These are phyloP conservation scores for Pezicula rhizophila DNA, from an alignment of 2,329 filamentous ascomycete species.

Conservation along the genomic window DNA sequence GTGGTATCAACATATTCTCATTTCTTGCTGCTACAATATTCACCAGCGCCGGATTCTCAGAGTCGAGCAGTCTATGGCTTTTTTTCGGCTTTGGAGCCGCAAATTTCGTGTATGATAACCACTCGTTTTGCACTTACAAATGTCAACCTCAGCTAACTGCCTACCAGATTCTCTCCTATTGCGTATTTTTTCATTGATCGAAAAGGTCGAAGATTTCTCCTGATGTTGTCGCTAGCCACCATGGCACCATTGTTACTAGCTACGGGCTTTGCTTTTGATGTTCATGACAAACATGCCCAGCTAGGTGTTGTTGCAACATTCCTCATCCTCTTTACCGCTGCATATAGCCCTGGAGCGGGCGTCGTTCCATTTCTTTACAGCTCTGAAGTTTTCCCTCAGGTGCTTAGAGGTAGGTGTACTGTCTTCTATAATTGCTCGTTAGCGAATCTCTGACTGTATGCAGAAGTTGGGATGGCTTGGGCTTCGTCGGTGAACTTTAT, in stretches of 20 bases:
- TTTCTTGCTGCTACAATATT: conserved; percentile 43
- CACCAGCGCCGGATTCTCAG: conserved; percentile 32
- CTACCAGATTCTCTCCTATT: conserved; percentile 43
- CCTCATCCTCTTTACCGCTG: background rate
- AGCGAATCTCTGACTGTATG: conserved; percentile 33
- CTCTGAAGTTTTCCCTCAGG: background rate
- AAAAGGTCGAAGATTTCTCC: conserved; percentile 52
- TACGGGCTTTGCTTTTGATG: conserved; percentile 52
- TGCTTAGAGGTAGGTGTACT: conserved; percentile 19
- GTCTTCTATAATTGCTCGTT: conserved; percentile 46
- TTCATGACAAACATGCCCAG: background rate
- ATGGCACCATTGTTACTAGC: conserved; percentile 57
- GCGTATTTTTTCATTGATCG: conserved; percentile 61
- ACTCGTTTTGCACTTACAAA: no score
- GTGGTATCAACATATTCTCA: conserved; percentile 32
- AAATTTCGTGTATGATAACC: conserved; percentile 44
- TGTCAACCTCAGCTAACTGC: no score
- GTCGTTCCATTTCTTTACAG: background rate
- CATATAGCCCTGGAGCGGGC: conserved; percentile 1
- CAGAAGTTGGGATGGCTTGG: conserved; percentile 4
- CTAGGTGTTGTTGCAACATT: background rate
- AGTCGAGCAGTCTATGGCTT: conserved; percentile 48
- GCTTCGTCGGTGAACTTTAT: background rate
- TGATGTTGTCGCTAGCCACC: conserved; percentile 58
- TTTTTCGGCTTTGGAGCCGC: conserved; percentile 58